A percentile compares a stretch with the other conserved stretches of the same genome.
Conservation (phyloP, 345 rosid species). For the Eucalyptus regnans region DNA sequence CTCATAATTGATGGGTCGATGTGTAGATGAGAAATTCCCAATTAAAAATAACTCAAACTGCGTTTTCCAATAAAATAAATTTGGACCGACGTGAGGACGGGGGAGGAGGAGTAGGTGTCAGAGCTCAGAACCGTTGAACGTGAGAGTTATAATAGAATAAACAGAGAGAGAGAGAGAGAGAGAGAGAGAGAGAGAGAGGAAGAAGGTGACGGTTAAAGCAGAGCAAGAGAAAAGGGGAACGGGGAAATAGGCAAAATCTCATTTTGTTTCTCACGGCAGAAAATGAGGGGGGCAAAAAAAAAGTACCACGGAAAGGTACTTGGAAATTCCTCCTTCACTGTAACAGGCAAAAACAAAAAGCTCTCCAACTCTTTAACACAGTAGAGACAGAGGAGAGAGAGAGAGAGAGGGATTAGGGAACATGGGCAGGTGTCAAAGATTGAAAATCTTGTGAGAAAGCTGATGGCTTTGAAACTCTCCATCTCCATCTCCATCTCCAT, state of each 20-base stretch:
- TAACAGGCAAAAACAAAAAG: neutral
- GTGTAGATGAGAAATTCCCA: neutral
- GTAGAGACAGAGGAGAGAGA: neutral
- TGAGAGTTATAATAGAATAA: neutral
- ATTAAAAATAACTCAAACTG: neutral
- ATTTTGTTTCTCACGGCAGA: neutral
- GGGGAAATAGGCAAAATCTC: neutral
- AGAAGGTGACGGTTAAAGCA: neutral
- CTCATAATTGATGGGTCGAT: neutral
- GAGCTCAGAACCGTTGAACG: neutral
- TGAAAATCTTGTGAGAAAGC: neutral
- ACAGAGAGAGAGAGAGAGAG: neutral
- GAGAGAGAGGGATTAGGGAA: neutral
- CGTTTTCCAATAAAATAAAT: neutral
- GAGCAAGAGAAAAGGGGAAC: neutral
- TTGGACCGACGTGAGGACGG: neutral
- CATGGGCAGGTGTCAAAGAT: neutral
- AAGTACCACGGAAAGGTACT: constrained; percentile 19
- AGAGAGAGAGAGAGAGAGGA: neutral
- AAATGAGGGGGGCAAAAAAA: neutral
- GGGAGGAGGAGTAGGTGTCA: neutral
- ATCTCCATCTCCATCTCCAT: neutral
- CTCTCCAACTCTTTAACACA: neutral
- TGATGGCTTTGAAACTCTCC: neutral
- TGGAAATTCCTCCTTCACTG: neutral